A percentile compares a stretch with the other conserved stretches of the same genome.
Evolutionary conservation across 495 filamentous ascomycete genomes (phyloP).

Genomic region (Penicillium atrosanguineum): DNA sequence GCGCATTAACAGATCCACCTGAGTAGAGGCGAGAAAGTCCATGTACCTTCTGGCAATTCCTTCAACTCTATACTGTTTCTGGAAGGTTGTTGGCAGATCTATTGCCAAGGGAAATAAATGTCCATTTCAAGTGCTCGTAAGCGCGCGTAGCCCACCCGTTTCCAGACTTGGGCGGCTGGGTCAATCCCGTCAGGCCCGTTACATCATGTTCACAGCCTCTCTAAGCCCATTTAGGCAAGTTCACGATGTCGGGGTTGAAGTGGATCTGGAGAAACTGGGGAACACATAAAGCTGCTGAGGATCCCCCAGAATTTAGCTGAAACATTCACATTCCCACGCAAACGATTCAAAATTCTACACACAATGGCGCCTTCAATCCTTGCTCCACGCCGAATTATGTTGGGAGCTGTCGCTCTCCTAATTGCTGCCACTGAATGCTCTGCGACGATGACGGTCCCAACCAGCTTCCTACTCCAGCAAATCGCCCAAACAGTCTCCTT

Average conservation of each 20-base stretch:
- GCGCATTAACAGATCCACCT: neutral
- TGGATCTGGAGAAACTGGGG: conserved; percentile 4
- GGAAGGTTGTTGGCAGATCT: conserved; percentile 3
- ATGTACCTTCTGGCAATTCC: neutral
- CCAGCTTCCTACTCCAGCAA: conserved; percentile 16
- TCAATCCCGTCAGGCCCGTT: neutral
- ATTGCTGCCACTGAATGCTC: conserved; percentile 8
- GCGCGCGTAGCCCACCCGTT: conserved; percentile 12
- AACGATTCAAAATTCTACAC: neutral
- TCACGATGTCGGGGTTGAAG: neutral
- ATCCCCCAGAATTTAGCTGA: neutral
- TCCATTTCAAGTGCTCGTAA: conserved; percentile 7
- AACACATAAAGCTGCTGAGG: conserved; percentile 6
- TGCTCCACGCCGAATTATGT: conserved; percentile 2
- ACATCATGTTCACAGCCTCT: conserved; percentile 12
- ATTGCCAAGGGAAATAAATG: neutral
- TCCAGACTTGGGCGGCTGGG: neutral
- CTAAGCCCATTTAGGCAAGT: conserved; percentile 2
- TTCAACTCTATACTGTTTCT: neutral
- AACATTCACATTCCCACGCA: neutral
- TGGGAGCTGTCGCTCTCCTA: conserved; percentile 12
- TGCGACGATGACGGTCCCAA: conserved; percentile 13
- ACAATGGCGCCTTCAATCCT: conserved; percentile 12
- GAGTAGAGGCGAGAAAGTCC: conserved; percentile 3
- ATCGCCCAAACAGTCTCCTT: conserved; percentile 20